A percentile compares a stretch with the other conserved stretches of the same genome.
These are phyloP conservation scores for Pythium vanterpoolii DNA, from an alignment of 352 stramenopile species.

Conservation along the genomic window DNA sequence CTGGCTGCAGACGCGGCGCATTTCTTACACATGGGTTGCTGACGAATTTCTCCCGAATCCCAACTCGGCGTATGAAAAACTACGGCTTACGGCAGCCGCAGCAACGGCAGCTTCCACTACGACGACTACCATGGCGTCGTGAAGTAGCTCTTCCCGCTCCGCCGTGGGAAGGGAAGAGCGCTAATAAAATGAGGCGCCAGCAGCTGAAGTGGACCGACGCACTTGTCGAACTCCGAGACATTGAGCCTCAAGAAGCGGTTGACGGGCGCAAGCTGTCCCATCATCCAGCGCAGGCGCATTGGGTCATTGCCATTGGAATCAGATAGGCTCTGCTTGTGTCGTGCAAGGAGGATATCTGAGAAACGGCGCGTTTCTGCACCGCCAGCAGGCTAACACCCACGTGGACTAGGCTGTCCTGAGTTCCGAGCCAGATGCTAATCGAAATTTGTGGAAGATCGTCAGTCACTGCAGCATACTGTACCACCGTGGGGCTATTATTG, in stretches of 20 bases:
- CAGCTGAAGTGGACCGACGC: no score
- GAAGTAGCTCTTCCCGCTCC: not conserved
- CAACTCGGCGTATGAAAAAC: slow-evolving; percentile 60
- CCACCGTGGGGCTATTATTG: slow-evolving; percentile 2
- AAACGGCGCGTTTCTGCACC: not conserved
- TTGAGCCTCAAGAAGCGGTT: not conserved
- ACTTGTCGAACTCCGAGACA: not conserved
- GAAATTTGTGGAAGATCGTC: slow-evolving; percentile 8
- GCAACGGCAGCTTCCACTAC: not conserved
- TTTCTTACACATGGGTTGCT: slow-evolving; percentile 85
- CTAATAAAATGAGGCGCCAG: no score
- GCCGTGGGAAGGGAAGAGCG: no score
- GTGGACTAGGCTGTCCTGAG: not conserved
- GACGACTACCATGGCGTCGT: not conserved
- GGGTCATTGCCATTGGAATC: not conserved
- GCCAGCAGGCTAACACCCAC: not conserved
- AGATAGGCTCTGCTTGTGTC: not conserved
- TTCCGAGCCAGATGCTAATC: slow-evolving; percentile 1
- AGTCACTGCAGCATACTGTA: not conserved
- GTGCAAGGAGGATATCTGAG: not conserved
- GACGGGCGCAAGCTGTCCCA: not conserved
- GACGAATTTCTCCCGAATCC: slow-evolving; percentile 88
- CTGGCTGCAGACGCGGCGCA: slow-evolving; percentile 70
- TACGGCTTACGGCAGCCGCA: slow-evolving; percentile 4
- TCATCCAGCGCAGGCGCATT: not conserved